Evolutionary conservation across 1,284 basidiomycete species (phyloP), one percentile per base, ranked within the genome.

Genomic region (Chondrostereum purpureum): DNA sequence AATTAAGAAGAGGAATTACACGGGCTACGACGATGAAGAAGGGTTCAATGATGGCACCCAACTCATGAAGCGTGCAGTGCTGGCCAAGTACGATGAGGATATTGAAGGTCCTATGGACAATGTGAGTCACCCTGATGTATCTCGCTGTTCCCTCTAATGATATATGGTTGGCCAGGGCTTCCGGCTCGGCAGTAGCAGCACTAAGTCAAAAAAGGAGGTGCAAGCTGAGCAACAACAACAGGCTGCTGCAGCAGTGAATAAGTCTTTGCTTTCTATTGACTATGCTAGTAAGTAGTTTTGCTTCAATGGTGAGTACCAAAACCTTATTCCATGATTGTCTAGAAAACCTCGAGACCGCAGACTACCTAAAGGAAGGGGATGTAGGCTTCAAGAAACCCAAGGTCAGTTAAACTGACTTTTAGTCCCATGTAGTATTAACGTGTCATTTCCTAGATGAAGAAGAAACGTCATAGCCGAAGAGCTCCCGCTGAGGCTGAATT

Each of bases 1-100:
- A 66, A 87, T 88, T 44, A 96, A 95, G 67, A 87, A 82, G 38
- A 78, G 80, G 37, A 83, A 89, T 57, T 99, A 99, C 60, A 95
- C 90, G 0, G 95, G 95, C 17, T 92, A 93, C 60, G 95, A 99
- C 58, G 27, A 31, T 31, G 95, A 99, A 56, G 92, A 96, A 2
- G 94, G 97, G 58, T 93, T 95, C 53, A 67, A 69, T 13, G 77
- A 78, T 20, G 83, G 86, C 27, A 76, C 76, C 58, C 77, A 75
- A 35, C 91, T 89, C 16, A 74, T 83, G 70, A 92, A 89, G 61
- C 78, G 81, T 11, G 78, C 87, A n/a, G 75, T 99, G 24, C 68
- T 99, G 36, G 74, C 87, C 37, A 99, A 99, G 62, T 99, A 99
- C 59, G 95, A 99, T 57, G 90, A 94, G 53, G 88, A 88, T 50